Evolutionary conservation across 2,329 filamentous ascomycete genomes (phyloP), one percentile per base, ranked within the genome.

Genomic region (Penicillium sp.): DNA sequence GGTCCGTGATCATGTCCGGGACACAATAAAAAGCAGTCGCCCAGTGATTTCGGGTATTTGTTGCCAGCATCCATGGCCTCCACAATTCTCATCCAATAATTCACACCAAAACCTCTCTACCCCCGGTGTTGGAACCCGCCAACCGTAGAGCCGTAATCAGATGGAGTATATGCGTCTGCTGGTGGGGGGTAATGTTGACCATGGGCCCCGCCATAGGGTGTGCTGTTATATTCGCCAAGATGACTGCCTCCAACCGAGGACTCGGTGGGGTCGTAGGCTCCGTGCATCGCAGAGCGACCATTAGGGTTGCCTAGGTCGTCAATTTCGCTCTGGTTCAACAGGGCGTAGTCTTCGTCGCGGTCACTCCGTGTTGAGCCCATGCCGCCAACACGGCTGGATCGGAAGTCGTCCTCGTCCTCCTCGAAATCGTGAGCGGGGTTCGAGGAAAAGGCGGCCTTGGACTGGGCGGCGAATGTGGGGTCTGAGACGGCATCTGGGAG

Each of bases 301-400:
- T 71, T 68, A 13, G 69, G 59, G 56, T 65, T 71, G 47, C 71
- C 67, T n/a, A 78, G 57, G 27, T 79, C 77, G 52, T 80, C 77
- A 13, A 74, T 67, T 56, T 79, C 77, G 58, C 66, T 77, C 58
- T 79, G 76, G 49, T 83, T 77, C 11, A 84, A 69, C 6, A 83
- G 71, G 11, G 80, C 79, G 58, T 84, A 83, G 60, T 84, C 81
- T 50, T 81, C 77, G 49, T 81, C 77, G 35, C 75, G 76, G 37
- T 75, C 72, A 56, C 74, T 75, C 49, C 65, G 74, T 53, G 68
- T 76, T 54, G 63, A 76, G 67, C 70, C 70, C 78, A 81, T 70
- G 31, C 68, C 70, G 26, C 67, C 69, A 26, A 58, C 68, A 24
- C 75, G 71, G 14, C 74, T 77, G 26, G 72, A 75, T 33, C 76